Conservation (phyloP, 1,139 yeast species). For the Lodderomyces theae region DNA sequence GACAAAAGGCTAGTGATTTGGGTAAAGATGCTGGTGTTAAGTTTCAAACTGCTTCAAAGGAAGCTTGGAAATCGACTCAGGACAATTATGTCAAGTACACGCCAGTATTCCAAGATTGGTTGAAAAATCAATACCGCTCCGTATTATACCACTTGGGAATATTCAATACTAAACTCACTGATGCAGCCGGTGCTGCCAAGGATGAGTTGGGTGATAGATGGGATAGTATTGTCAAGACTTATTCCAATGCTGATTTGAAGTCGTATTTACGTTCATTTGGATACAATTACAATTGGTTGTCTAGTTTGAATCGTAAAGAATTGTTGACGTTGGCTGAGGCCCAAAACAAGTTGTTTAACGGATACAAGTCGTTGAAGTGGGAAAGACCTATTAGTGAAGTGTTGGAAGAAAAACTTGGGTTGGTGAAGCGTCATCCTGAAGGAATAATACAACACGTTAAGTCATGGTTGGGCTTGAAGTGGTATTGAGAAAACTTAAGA, state of each 20-base stretch:
- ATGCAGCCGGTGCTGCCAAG: conserved; percentile 21
- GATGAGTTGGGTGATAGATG: conserved; percentile 31
- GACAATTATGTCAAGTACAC: conserved; percentile 9
- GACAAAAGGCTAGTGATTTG: conserved; percentile 3
- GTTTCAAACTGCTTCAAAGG: conserved; percentile 7
- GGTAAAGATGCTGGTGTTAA: conserved; percentile 3
- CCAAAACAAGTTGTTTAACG: conserved; percentile 33
- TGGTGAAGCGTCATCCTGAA: conserved; percentile 16
- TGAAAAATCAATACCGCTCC: conserved; percentile 7
- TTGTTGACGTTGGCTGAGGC: conserved; percentile 46
- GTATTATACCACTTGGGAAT: conserved; percentile 11
- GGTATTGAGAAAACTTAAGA: too few species aligned
- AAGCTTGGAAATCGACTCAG: conserved; percentile 5
- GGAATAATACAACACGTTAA: conserved; percentile 9
- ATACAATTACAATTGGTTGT: conserved; percentile 29
- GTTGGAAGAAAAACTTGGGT: conserved; percentile 18
- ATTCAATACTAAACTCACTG: conserved; percentile 11
- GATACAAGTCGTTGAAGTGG: conserved; percentile 21
- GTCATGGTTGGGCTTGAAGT: conserved; percentile 7
- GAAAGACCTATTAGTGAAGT: conserved; percentile 24
- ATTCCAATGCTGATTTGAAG: conserved; percentile 55
- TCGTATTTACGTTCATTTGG: conserved; percentile 55
- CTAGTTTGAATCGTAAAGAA: conserved; percentile 41
- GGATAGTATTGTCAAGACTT: conserved; percentile 24
- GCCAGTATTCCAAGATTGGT: conserved; percentile 7